phyloP scores from a whole-genome alignment of 2,329 filamentous ascomycete genomes.

The Cyphellophora europaea region DNA sequence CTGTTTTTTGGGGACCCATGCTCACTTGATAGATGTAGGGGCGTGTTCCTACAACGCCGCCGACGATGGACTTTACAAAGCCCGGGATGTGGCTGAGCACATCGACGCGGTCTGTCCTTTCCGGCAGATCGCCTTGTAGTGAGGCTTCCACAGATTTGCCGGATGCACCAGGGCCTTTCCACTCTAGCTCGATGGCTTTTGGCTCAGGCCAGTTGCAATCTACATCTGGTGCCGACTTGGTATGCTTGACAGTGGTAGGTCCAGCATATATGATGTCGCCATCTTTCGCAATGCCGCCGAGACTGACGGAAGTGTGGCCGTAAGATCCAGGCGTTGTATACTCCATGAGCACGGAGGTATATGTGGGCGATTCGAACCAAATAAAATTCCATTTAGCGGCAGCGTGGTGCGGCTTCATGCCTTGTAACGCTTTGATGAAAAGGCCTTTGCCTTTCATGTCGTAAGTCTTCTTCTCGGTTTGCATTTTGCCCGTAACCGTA shows the following conservation, averaged over 20 bases:
- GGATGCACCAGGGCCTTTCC: slow-evolving; percentile 70
- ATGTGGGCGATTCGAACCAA: slow-evolving; percentile 78
- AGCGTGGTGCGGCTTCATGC: slow-evolving; percentile 98
- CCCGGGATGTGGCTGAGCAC: slow-evolving; percentile 94
- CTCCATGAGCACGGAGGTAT: slow-evolving; percentile 90
- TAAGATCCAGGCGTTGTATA: slow-evolving; percentile 92
- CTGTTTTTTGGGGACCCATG: slow-evolving; percentile 5
- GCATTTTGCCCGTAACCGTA: slow-evolving; percentile 69
- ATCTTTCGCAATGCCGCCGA: slow-evolving; percentile 72
- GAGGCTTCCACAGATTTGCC: slow-evolving; percentile 62
- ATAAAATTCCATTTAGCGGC: slow-evolving; percentile 87
- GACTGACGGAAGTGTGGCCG: slow-evolving; percentile 70
- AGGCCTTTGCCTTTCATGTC: slow-evolving; percentile 73
- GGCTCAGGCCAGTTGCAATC: slow-evolving; percentile 88
- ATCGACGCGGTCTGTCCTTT: slow-evolving; percentile 73
- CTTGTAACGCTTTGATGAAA: slow-evolving; percentile 80
- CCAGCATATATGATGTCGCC: slow-evolving; percentile 70
- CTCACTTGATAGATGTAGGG: slow-evolving; percentile 94
- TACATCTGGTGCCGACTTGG: slow-evolving; percentile 58
- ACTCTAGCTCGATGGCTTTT: slow-evolving; percentile 61
- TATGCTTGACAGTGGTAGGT: slow-evolving; percentile 58
- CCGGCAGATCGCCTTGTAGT: slow-evolving; percentile 59
- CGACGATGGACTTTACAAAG: slow-evolving; percentile 90
- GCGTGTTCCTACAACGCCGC: slow-evolving; percentile 79
- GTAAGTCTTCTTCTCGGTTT: slow-evolving; percentile 69